Base-by-base conservation (phyloP, 371 early-diverging fungal species). In the Syncephalastrum racemosum region DNA sequence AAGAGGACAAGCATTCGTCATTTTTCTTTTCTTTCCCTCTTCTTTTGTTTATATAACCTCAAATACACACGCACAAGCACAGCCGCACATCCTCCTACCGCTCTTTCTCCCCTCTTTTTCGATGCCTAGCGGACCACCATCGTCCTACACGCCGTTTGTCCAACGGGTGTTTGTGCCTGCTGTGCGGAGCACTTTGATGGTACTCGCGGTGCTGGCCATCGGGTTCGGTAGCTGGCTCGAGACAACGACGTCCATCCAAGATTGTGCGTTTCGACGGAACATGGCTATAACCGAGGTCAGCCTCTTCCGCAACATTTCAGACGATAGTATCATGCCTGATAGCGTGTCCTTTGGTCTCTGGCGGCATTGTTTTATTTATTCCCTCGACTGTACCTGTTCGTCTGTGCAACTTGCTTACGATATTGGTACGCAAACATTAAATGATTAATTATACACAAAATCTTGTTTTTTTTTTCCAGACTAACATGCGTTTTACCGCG, bases 341-440 rank as follows among this genome's bases (percentile, higher is more conserved):
- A 62, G 64, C 40, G 70, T 75, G 14, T 59, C 72, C 3, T 63
- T 75, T 64, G 76, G 76, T 12, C 44, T 75, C 27, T 75, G 76
- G 76, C 62, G 66, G 36, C 63, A 66, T 40, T 75, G 76, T 43
- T 70, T 67, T 60, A 56, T 71, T 20, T 75, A 67, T 45, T 56
- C 72, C 36, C 66, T 61, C 4, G 70, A 71, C 49, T 71, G 72
- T 50, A 61, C 70, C 10, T 75, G 76, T 49, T 54, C 70, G 27
- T 47, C 67, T 5, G 49, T 64, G 20, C 52, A 54, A 40, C 52
- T 75, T 14, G 60, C 39, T 22, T 75, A 75, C 53, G 64, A 66
- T 42, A 64, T 67, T 44, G 76, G 76, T 75, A 67, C 57, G 27
- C 20, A 31, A 15, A 27, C 16, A 27, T 27, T 47, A 54, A 52